phyloP scores from a whole-genome alignment of 2,329 filamentous ascomycete species.

The Waltergamsia citrina region DNA sequence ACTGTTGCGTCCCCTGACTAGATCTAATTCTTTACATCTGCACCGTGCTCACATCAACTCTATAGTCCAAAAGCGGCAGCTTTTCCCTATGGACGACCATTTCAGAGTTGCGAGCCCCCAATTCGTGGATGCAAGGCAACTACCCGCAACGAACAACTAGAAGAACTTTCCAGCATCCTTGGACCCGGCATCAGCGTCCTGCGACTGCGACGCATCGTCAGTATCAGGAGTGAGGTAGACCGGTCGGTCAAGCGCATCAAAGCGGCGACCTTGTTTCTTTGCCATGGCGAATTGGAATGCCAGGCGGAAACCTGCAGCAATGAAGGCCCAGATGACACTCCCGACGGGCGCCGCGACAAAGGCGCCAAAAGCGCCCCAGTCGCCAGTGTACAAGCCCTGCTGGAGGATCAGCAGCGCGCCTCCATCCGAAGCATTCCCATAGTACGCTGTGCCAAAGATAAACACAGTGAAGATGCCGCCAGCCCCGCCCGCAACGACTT shows the following conservation, averaged over 20 bases:
- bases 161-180: constrained; percentile 45
- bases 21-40: too few species aligned
- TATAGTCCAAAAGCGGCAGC: too few species aligned
- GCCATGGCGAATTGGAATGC: constrained; percentile 47
- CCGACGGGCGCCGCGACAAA: constrained; percentile 74
- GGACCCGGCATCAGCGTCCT: constrained; percentile 13
- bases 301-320: constrained; percentile 51
- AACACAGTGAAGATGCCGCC: constrained; percentile 74
- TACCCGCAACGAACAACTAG: too few species aligned
- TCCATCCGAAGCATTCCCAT: constrained; percentile 53
- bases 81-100: too few species aligned
- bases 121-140: too few species aligned
- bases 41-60: too few species aligned
- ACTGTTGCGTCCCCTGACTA: too few species aligned
- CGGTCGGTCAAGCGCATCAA: constrained; percentile 59
- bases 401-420: constrained; percentile 62
- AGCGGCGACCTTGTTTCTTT: constrained; percentile 48
- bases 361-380: constrained; percentile 77
- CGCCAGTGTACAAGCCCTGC: constrained; percentile 63
- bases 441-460: constrained; percentile 73
- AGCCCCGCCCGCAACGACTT: constrained; percentile 68
- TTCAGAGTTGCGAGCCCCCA: too few species aligned
- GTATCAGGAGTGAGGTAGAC: too few species aligned
- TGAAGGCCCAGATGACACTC: constrained; percentile 61
- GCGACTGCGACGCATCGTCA: constrained; percentile 6